Conservation (phyloP, 768 basidiomycete genomes). For the Lyophyllum semitale region DNA sequence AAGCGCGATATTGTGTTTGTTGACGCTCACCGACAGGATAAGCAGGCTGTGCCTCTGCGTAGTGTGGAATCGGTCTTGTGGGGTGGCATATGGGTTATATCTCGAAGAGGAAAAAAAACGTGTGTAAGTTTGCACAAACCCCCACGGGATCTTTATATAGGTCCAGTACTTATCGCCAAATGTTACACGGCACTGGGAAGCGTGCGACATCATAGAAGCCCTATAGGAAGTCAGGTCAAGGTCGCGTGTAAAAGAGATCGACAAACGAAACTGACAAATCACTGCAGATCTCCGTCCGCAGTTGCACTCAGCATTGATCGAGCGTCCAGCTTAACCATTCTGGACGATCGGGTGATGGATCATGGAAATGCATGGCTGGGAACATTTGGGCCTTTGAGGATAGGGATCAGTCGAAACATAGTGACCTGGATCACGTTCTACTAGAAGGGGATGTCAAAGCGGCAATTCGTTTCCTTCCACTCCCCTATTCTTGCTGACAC, state of each 20-base stretch:
- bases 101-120: background rate
- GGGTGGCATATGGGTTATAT: conserved; percentile 16
- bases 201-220: background rate
- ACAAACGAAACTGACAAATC: conserved; percentile 5
- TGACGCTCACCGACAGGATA: conserved; percentile 42
- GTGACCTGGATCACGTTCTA: background rate
- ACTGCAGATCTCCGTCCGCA: conserved; percentile 8
- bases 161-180: background rate
- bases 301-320: background rate
- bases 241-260: conserved; percentile 2
- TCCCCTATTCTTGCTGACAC: background rate
- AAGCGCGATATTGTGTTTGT: background rate
- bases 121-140: background rate
- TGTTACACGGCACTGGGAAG: conserved; percentile 4
- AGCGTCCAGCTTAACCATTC: background rate
- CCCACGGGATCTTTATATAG: conserved; percentile 10
- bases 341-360: background rate
- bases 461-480: conserved; percentile 4
- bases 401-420: background rate
- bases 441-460: background rate
- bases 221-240: background rate
- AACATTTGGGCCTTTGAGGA: too few species aligned
- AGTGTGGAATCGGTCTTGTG: conserved; percentile 25
- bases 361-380: background rate
- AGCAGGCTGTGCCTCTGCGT: conserved; percentile 44